Evolutionary conservation across 495 filamentous ascomycete species (phyloP).

Genomic region (Eremomyces bilateralis): DNA sequence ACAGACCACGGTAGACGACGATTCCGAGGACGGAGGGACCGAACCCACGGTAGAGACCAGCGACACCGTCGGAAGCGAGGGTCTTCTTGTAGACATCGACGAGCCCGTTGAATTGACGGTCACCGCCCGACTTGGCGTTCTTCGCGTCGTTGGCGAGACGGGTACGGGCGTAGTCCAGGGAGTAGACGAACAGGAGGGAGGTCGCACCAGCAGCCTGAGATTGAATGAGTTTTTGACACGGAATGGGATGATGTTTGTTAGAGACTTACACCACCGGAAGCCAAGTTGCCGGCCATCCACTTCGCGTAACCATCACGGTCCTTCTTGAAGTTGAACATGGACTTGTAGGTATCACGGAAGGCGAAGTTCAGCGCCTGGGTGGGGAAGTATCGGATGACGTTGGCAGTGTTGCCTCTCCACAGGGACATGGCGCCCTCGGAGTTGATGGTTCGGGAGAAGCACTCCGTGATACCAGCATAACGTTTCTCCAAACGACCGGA

Average conservation of each 20-base stretch:
- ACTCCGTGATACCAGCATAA: constrained; percentile 84
- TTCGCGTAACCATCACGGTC: constrained; percentile 91
- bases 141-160: constrained; percentile 99
- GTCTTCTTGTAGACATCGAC: constrained; percentile 99
- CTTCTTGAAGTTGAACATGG: constrained; percentile 99
- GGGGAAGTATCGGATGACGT: constrained; percentile 99
- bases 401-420: constrained; percentile 99
- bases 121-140: constrained; percentile 87
- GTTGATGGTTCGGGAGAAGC: constrained; percentile 73
- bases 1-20: constrained; percentile 99
- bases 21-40: constrained; percentile 97
- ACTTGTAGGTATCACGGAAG: constrained; percentile 99
- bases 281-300: constrained; percentile 99
- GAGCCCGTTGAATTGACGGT: constrained; percentile 98
- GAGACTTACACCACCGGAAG: constrained; percentile 90
- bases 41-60: constrained; percentile 99
- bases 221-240: constrained; percentile 14
- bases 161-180: constrained; percentile 98
- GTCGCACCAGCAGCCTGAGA: constrained; percentile 90
- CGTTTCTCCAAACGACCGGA: constrained; percentile 91
- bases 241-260: background rate
- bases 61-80: constrained; percentile 89
- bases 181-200: constrained; percentile 99
- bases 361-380: constrained; percentile 99
- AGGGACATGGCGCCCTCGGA: constrained; percentile 70